Percentiles rank a stretch among this genome's conserved stretches.
Conservation (phyloP, 2,329 filamentous ascomycete genomes). For the Xylariaceae sp. region DNA sequence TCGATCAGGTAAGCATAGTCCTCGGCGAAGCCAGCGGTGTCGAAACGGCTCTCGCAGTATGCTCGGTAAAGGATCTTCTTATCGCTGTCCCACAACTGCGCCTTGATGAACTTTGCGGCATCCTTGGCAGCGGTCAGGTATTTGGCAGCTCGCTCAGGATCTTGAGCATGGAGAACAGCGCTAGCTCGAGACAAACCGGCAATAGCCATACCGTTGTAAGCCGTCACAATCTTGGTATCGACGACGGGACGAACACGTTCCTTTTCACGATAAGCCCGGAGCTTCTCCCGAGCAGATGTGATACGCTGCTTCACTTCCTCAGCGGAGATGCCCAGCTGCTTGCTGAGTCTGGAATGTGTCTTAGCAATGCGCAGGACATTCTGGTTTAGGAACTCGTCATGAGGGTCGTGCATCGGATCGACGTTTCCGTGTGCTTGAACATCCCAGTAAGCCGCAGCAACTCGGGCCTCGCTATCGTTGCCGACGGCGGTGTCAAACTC, state of each 20-base stretch:
- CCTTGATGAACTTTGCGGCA: conserved; percentile 66
- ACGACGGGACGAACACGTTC: conserved; percentile 71
- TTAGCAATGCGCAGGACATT: conserved; percentile 75
- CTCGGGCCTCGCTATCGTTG: conserved; percentile 57
- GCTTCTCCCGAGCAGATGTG: conserved; percentile 58
- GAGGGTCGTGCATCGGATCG: conserved; percentile 71
- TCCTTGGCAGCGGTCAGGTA: conserved; percentile 63
- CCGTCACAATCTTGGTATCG: conserved; percentile 82
- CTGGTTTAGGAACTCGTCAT: conserved; percentile 91
- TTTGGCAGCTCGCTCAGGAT: conserved; percentile 41
- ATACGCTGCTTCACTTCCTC: conserved; percentile 65
- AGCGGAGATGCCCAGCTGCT: conserved; percentile 67
- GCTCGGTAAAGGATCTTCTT: conserved; percentile 65
- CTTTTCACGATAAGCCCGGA: conserved; percentile 65
- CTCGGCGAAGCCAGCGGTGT: conserved; percentile 74
- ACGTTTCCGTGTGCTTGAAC: conserved; percentile 83
- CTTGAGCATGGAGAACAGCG: conserved; percentile 55
- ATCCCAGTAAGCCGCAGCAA: conserved; percentile 80
- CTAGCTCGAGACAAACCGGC: conserved; percentile 72
- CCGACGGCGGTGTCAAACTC: conserved; percentile 77
- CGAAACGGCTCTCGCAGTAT: conserved; percentile 61
- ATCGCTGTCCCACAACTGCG: conserved; percentile 63
- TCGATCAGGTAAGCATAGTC: conserved; percentile 89
- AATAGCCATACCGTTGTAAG: conserved; percentile 86
- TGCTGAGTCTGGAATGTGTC: conserved; percentile 63